Conservation (phyloP, 176 grass and related monocot genomes). For the Eragrostis nindensis region DNA sequence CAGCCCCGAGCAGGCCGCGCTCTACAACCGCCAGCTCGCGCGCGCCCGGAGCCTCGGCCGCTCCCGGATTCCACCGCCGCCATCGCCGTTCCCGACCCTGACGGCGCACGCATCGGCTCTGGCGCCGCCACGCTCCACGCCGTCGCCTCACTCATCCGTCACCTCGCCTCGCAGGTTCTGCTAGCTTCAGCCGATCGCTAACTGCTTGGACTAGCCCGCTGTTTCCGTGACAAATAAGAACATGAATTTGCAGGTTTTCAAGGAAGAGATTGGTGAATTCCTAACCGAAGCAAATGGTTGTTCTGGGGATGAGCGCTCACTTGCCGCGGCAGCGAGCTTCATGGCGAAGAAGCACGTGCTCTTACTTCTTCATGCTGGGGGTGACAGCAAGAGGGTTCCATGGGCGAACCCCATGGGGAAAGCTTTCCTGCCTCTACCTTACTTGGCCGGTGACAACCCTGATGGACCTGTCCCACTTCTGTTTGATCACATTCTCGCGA, state of each 20-base stretch:
- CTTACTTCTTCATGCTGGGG: conserved; percentile 89
- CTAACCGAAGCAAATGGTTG: neutral
- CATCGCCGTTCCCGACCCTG: conserved; percentile 84
- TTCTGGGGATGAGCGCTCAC: conserved; percentile 21
- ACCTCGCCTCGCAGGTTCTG: conserved; percentile 56
- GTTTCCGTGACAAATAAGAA: conserved; percentile 15
- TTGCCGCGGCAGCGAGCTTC: conserved; percentile 36
- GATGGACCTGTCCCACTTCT: conserved; percentile 84
- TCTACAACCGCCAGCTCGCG: conserved; percentile 78
- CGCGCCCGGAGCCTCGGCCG: conserved; percentile 63
- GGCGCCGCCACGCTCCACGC: conserved; percentile 95
- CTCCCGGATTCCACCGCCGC: conserved; percentile 63
- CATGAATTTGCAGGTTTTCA: conserved; percentile 48
- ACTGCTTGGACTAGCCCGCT: neutral
- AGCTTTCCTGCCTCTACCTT: conserved; percentile 84
- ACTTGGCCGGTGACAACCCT: conserved; percentile 71
- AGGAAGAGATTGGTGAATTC: conserved; percentile 46
- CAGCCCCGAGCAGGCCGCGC: conserved; percentile 81
- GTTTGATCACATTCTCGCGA: conserved; percentile 85
- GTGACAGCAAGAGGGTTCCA: conserved; percentile 92
- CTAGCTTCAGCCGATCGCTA: neutral
- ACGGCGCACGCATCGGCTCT: conserved; percentile 87
- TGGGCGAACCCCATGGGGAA: conserved; percentile 99
- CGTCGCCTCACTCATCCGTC: conserved; percentile 56
- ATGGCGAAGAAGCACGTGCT: conserved; percentile 74